Evolutionary conservation across 2,329 filamentous ascomycete genomes (phyloP), one percentile per base, ranked within the genome.

Genomic region (Hypocrella siamensis): DNA sequence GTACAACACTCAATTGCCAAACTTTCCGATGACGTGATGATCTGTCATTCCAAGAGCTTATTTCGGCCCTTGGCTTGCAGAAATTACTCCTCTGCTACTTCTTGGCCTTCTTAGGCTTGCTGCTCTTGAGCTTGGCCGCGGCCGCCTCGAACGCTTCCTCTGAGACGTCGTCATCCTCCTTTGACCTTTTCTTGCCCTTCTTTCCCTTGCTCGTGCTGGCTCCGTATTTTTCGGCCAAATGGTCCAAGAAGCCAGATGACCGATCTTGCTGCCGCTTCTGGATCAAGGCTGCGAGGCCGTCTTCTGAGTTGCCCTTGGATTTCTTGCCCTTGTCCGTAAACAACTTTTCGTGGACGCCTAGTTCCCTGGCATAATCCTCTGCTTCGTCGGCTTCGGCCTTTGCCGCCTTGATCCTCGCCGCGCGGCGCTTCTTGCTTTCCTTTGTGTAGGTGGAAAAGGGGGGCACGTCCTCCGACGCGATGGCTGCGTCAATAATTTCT

Each of bases 401-500:
- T 1, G 79, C 81, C 9, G 61, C 63, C 45, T 69, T 73, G 35
- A 67, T 48, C 26, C 81, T 63, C 27, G 62, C 61, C 34, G 70
- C 56, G 37, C 68, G 70, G 33, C 71, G 70, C 46, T 65, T 71
- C 44, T 75, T 73, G n/a, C 65, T 68, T 58, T 94, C 85, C 17
- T 76, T 66, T 2, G 70, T 70, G 49, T 92, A 98, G 5, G 67
- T 65, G 15, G 66, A 58, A 51, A 75, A 86, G 0, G 61, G 60
- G 27, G 75, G 56, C 0, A 92, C 77, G 24, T 81, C 71, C 2
- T 72, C 71, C 4, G 59, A 64, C 22, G 65, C 61, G 46, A 98
- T 90, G 3, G 85, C 90, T 22, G 73, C 64, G 46, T 93, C 73
- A 33, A 98, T 84, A 28, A 93, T 82, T 12, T 48, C 56, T 11